Base-by-base conservation (phyloP, 108 stramenopile species). In the Stephanodiscus minutulus region DNA sequence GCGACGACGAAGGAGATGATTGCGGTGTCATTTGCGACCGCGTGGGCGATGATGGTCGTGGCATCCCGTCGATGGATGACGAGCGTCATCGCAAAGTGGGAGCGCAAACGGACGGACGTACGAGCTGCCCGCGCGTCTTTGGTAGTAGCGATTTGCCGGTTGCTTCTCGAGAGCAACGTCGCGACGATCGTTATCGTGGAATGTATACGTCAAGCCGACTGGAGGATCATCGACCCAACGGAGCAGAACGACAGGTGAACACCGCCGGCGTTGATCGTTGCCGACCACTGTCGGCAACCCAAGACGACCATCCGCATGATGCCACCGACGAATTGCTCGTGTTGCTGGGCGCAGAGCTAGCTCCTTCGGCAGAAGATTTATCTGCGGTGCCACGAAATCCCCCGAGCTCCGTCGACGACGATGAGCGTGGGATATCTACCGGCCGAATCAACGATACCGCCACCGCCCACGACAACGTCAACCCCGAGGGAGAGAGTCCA, bases 1-100 rank as follows among this genome's bases (percentile, higher is more conserved):
- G 50, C 29, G 44, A 28, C 27, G 37, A 49, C 31, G 69, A 31
- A 33, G 52, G 71, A 27, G 61, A 65, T 39, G 37, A 68, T 15
- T 13, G 35, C 50, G 66, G 66, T 39, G 52, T 56, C 41, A 48
- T 41, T 31, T 21, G 48, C 6, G 15, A 24, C 43, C 5, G 46
- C 15, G 27, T n/a, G 9, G 56, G 27, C 15, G 55, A 68, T 25
- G 55, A 68, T 25, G 21, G 22, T 17, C 31, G 35, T 8, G 28
- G 17, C 7, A 18, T 18, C 66, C 28, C 64, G 49, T 9, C 39
- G 39, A 29, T 24, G 22, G 39, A 37, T 56, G 54, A 54, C 18
- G 53, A 56, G 18, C 21, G 55, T 17, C 39, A 11, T 39, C 5
- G 39, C 8, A 39, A 8, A 11, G 39, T 11, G 3, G 39, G 39